Evolutionary conservation across 805 yeast species (phyloP).

Genomic region (Cyberlindnera americana): DNA sequence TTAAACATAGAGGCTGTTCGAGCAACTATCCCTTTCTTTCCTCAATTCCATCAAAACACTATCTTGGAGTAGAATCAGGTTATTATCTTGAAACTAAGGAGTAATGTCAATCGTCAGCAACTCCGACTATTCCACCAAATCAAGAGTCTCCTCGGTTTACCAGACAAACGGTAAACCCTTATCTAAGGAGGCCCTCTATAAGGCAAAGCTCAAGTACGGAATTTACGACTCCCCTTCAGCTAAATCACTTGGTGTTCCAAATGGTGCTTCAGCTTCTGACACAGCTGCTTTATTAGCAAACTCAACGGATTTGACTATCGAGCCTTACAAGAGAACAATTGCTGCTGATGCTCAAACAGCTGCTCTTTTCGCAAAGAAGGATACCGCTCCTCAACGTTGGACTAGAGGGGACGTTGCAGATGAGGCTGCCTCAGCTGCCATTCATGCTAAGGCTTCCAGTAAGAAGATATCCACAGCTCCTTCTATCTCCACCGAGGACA

Average conservation of each 20-base stretch:
- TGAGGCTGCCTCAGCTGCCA: conserved; percentile 46
- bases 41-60: no score
- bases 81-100: neutral
- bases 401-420: conserved; percentile 47
- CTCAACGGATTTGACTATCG: conserved; percentile 57
- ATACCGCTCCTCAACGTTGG: conserved; percentile 47
- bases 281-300: conserved; percentile 77
- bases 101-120: conserved; percentile 23
- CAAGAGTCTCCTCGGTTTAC: conserved; percentile 42
- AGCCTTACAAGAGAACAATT: conserved; percentile 57
- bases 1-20: no score
- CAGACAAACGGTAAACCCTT: conserved; percentile 69
- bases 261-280: conserved; percentile 55
- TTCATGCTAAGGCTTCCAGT: conserved; percentile 17
- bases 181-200: conserved; percentile 71
- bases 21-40: no score
- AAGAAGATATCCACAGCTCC: neutral
- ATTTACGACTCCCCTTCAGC: conserved; percentile 50
- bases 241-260: conserved; percentile 55
- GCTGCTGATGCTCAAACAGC: conserved; percentile 68
- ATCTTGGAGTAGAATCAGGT: neutral
- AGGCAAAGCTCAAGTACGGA: conserved; percentile 69
- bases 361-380: conserved; percentile 47
- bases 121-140: conserved; percentile 20
- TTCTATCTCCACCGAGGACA: neutral